A percentile compares a stretch with the other conserved stretches of the same genome.
Conservation (phyloP, 345 rosid genomes). For the Salix viminalis region DNA sequence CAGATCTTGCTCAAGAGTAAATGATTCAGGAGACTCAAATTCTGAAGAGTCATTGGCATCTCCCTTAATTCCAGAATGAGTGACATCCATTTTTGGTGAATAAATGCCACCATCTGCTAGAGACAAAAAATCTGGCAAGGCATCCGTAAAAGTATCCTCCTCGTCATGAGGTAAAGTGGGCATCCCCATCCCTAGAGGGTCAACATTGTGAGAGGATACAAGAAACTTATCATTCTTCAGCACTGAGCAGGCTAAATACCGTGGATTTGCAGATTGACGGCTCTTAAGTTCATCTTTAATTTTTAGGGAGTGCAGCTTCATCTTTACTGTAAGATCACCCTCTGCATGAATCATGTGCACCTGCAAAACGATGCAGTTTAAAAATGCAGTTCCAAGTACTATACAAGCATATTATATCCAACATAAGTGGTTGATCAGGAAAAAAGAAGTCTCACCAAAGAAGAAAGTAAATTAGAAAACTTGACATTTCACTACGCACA, state of each 20-base stretch:
- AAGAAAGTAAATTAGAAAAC: not conserved
- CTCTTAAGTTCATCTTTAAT: constrained; percentile 92
- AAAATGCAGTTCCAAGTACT: not conserved
- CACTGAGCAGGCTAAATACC: constrained; percentile 77
- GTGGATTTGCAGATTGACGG: constrained; percentile 43
- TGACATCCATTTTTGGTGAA: constrained; percentile 40
- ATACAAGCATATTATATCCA: not conserved
- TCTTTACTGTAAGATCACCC: constrained; percentile 62
- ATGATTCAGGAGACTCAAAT: constrained; percentile 48
- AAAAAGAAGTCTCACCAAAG: not conserved
- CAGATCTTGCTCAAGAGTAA: constrained; percentile 41
- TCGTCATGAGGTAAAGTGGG: constrained; percentile 53
- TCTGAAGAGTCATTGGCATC: constrained; percentile 36
- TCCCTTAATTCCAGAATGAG: constrained; percentile 38
- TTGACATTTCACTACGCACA: not conserved
- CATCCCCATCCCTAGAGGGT: constrained; percentile 37
- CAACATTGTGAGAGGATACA: constrained; percentile 30
- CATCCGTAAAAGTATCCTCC: constrained; percentile 81
- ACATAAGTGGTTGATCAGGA: not conserved
- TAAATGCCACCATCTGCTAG: constrained; percentile 49
- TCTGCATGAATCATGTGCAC: constrained; percentile 66
- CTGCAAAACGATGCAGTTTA: constrained; percentile 33
- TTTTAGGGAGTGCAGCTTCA: constrained; percentile 85
- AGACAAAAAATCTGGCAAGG: constrained; percentile 79
- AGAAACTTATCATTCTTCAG: constrained; percentile 51